phyloP scores from a whole-genome alignment of 371 early-diverging fungal species.

The Mucor piriformis region DNA sequence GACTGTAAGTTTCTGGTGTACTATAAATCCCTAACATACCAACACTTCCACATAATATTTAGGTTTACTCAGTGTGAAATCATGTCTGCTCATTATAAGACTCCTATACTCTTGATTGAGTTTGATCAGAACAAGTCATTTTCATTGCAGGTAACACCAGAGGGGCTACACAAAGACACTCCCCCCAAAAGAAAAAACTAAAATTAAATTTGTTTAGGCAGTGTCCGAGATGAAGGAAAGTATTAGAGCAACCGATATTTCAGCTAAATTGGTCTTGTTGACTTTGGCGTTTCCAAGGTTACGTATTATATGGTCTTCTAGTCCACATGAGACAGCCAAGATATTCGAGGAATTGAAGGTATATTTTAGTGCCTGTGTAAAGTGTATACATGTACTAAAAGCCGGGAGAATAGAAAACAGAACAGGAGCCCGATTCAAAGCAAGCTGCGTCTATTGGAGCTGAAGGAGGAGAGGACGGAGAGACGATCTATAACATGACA shows the following conservation, averaged over 20 bases:
- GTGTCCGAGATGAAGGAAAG: conserved; percentile 61
- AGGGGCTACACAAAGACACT: background rate
- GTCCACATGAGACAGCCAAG: conserved; percentile 83
- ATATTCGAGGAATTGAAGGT: conserved; percentile 92
- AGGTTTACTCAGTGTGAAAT: conserved; percentile 89
- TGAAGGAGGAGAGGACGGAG: conserved; percentile 64
- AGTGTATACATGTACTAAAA: too few species aligned
- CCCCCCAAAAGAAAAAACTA: background rate
- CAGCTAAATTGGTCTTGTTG: conserved; percentile 80
- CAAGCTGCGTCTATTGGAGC: conserved; percentile 74
- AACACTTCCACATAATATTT: too few species aligned
- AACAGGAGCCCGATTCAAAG: conserved; percentile 74
- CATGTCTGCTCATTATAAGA: conserved; percentile 85
- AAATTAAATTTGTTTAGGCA: conserved; percentile 10
- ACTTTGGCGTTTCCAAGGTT: conserved; percentile 86
- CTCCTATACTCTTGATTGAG: conserved; percentile 90
- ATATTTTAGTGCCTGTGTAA: too few species aligned
- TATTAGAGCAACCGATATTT: conserved; percentile 60
- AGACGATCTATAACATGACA: conserved; percentile 68
- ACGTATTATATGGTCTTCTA: conserved; percentile 88
- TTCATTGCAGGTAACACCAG: conserved; percentile 21
- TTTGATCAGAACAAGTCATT: conserved; percentile 83
- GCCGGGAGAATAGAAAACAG: conserved; percentile 76
- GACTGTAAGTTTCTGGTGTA: conserved; percentile 64
- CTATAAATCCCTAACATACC: too few species aligned